These are phyloP conservation scores for Leccinum sublutescens DNA, from an alignment of 768 basidiomycete species.

Conservation along the genomic window DNA sequence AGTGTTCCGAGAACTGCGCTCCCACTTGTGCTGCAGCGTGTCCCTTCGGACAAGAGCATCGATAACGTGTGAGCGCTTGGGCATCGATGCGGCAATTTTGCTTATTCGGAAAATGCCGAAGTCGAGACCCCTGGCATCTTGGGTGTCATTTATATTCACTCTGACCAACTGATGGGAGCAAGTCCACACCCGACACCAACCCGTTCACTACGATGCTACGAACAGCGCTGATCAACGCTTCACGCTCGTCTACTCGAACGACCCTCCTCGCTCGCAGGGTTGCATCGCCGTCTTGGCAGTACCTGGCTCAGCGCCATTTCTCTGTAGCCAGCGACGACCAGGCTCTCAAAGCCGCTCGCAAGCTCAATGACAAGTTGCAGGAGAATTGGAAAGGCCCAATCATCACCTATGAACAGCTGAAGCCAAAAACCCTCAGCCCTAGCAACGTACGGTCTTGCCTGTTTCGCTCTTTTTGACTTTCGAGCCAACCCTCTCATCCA, in stretches of 20 bases:
- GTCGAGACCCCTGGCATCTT: neutral
- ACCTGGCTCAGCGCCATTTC: slow-evolving; percentile 36
- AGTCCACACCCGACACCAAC: neutral
- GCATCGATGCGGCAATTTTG: neutral
- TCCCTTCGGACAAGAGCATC: neutral
- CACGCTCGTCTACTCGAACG: slow-evolving; percentile 14
- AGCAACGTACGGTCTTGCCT: slow-evolving; percentile 44
- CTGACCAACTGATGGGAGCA: neutral
- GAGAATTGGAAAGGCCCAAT: slow-evolving; percentile 76
- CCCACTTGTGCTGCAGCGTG: slow-evolving; percentile 34
- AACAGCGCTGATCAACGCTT: slow-evolving; percentile 11
- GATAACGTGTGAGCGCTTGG: neutral
- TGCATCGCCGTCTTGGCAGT: slow-evolving; percentile 12
- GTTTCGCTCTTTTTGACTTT: neutral
- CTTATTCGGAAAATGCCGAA: neutral
- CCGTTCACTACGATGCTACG: slow-evolving; percentile 24
- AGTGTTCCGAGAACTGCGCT: slow-evolving; percentile 48
- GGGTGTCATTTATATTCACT: neutral
- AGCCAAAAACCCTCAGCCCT: slow-evolving; percentile 76
- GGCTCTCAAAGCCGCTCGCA: slow-evolving; percentile 31
- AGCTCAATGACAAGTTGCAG: slow-evolving; percentile 40
- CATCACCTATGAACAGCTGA: slow-evolving; percentile 77
- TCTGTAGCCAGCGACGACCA: slow-evolving; percentile 26
- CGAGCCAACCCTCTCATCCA: slow-evolving; percentile 30
- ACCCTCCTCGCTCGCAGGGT: slow-evolving; percentile 5